Percentiles rank a stretch among this genome's conserved stretches.
phyloP scores from a whole-genome alignment of 192 early-diverging fungal species.

The Paraglomus occultum region DNA sequence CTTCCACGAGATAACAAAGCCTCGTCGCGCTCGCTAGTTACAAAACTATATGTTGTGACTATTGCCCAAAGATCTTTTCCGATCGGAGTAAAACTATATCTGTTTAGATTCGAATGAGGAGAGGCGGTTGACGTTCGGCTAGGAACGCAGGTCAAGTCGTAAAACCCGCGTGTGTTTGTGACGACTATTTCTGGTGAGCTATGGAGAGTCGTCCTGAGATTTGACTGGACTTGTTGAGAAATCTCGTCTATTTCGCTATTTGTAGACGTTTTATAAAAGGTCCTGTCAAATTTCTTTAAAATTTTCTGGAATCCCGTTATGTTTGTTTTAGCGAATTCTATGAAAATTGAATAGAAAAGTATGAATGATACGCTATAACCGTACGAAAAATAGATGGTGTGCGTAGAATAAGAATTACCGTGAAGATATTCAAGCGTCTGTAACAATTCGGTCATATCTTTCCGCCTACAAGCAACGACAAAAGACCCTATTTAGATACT shows the following conservation, averaged over 20 bases:
- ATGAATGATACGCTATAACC: background rate
- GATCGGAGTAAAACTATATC: conserved; percentile 34
- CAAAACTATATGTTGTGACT: conserved; percentile 50
- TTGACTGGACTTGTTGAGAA: conserved; percentile 16
- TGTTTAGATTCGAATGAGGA: conserved; percentile 32
- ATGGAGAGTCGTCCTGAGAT: conserved; percentile 27
- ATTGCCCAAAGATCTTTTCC: conserved; percentile 53
- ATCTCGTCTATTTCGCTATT: conserved; percentile 19
- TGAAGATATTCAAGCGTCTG: background rate
- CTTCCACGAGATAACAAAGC: conserved; percentile 50
- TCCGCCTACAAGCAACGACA: background rate
- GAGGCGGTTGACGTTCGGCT: conserved; percentile 31
- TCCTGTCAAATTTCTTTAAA: conserved; percentile 61
- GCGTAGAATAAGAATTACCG: background rate
- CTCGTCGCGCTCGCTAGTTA: conserved; percentile 55
- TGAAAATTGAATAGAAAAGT: conserved; percentile 35
- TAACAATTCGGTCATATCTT: background rate
- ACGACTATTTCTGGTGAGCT: conserved; percentile 30
- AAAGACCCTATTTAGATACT: background rate
- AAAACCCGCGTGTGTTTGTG: no score
- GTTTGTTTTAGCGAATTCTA: conserved; percentile 58
- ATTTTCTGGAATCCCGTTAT: conserved; percentile 64
- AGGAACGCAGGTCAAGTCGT: conserved; percentile 30
- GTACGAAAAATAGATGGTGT: background rate
- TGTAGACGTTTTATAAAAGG: conserved; percentile 32